Base-by-base conservation (phyloP, 2,329 filamentous ascomycete species). In the Botrytis sinoallii region DNA sequence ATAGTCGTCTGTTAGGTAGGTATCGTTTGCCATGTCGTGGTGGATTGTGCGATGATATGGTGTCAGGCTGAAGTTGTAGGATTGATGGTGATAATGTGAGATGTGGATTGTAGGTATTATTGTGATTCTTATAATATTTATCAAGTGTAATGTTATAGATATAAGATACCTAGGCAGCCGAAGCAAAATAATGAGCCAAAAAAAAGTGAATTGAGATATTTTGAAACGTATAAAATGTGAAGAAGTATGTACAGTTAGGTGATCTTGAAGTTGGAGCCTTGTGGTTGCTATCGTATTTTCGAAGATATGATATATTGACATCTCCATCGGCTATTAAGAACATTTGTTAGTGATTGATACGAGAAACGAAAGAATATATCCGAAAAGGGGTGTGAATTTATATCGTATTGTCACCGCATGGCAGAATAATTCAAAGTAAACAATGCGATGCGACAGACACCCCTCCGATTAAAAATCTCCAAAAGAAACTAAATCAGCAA, bases 1-100 rank as follows among this genome's bases (percentile, higher is more conserved):
- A 79, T 94, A 94, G 70, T 93, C 92, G 80, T 97, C 93, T 32
- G 90, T 90, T 65, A 91, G 80, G n/a, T 86, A 52, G 16, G 65
- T 66, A 10, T 66, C 44, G 16, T 71, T 71, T 65, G 70, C 20
- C 70, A 71, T 71, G 44, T 48, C 25, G 44, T n/a, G 68, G 35
- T 38, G 8, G 10, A 38, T 52, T 44, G 10, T 16, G 42, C 5
- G 6, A 29, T 29, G 18, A 60, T 32, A 44, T 35, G 35, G 20
- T 40, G n/a, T 55, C 14, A 55, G 52, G 52, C 52, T 22, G 35
- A 68, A 38, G 46, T 52, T 55, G 46, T 40, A 14, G 29, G 65
- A 12, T 48, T 8, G 38, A 20, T 40, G 22, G 12, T 14, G 48
- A 52, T 29, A n/a, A 55, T n/a, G 38, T n/a, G 7, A 44, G 12